Conservation (phyloP, 768 basidiomycete genomes). For the Exsudoporus frostii region DNA sequence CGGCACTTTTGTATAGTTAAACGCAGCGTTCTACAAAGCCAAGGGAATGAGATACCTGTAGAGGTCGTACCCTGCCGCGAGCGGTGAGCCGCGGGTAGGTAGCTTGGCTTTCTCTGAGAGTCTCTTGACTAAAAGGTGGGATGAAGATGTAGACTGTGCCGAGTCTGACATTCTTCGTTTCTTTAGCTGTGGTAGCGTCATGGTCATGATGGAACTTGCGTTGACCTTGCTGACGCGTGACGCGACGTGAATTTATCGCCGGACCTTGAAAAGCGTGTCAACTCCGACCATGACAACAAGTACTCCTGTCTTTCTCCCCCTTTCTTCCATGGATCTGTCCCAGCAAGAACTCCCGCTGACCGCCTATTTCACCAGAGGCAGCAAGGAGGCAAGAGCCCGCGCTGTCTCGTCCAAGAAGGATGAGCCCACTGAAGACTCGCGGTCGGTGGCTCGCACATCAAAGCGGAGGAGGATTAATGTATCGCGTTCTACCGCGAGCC, state of each 20-base stretch:
- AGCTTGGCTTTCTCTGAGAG: constrained; percentile 77
- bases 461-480: constrained; percentile 21
- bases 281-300: constrained; percentile 29
- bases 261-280: constrained; percentile 39
- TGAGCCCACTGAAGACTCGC: neutral
- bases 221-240: constrained; percentile 4
- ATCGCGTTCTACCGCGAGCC: neutral
- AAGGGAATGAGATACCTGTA: constrained; percentile 57
- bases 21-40: neutral
- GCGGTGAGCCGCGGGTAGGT: constrained; percentile 81
- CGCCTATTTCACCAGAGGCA: constrained; percentile 20
- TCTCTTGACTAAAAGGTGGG: constrained; percentile 76
- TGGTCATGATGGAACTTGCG: neutral
- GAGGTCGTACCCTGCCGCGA: constrained; percentile 94
- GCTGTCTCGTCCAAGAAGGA: constrained; percentile 1
- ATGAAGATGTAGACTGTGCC: constrained; percentile 34
- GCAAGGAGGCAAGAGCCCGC: constrained; percentile 10
- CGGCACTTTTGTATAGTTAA: constrained; percentile 55
- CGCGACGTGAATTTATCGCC: constrained; percentile 23
- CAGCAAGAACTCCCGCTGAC: constrained; percentile 34
- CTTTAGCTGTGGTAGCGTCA: constrained; percentile 40
- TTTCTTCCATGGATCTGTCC: constrained; percentile 28
- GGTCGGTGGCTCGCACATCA: constrained; percentile 5
- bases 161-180: constrained; percentile 59
- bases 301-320: neutral